phyloP scores from a whole-genome alignment of 805 yeast species.

The Wickerhamomyces xylosicus region DNA sequence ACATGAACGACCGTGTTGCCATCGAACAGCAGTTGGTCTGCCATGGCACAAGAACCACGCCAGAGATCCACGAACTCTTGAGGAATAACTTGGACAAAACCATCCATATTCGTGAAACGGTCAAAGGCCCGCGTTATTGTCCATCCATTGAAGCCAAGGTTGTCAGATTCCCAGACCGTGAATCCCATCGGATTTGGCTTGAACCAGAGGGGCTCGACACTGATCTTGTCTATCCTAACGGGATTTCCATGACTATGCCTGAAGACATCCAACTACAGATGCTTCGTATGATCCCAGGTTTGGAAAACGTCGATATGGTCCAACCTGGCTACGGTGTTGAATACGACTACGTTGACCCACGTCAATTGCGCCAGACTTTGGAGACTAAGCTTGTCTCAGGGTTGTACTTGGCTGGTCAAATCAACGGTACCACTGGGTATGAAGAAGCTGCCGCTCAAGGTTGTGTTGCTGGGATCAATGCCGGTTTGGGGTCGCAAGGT shows the following conservation, averaged over 20 bases:
- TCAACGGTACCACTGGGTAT: slow-evolving; percentile 97
- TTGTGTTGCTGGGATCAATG: slow-evolving; percentile 88
- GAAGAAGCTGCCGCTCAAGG: slow-evolving; percentile 99
- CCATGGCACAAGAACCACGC: slow-evolving; percentile 71
- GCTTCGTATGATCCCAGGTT: slow-evolving; percentile 73
- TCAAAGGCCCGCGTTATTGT: slow-evolving; percentile 94
- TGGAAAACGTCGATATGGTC: slow-evolving; percentile 76
- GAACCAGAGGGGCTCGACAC: slow-evolving; percentile 94
- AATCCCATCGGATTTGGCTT: slow-evolving; percentile 78
- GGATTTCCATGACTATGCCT: slow-evolving; percentile 94
- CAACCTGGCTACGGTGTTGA: slow-evolving; percentile 99
- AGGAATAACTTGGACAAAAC: slow-evolving; percentile 67
- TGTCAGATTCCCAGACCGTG: slow-evolving; percentile 66
- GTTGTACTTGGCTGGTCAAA: slow-evolving; percentile 88
- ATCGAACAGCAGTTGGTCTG: slow-evolving; percentile 57
- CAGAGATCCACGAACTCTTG: slow-evolving; percentile 60
- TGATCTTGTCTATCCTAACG: slow-evolving; percentile 89
- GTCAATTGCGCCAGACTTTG: slow-evolving; percentile 66
- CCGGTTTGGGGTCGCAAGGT: slow-evolving; percentile 48
- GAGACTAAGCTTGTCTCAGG: slow-evolving; percentile 79
- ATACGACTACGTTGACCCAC: slow-evolving; percentile 91
- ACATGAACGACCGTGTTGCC: slow-evolving; percentile 56
- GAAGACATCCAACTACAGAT: slow-evolving; percentile 76
- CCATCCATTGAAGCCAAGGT: slow-evolving; percentile 93
- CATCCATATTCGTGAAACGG: slow-evolving; percentile 86